A percentile compares a stretch with the other conserved stretches of the same genome.
phyloP scores from a whole-genome alignment of 805 yeast genomes.

The Candida silvicultrix region DNA sequence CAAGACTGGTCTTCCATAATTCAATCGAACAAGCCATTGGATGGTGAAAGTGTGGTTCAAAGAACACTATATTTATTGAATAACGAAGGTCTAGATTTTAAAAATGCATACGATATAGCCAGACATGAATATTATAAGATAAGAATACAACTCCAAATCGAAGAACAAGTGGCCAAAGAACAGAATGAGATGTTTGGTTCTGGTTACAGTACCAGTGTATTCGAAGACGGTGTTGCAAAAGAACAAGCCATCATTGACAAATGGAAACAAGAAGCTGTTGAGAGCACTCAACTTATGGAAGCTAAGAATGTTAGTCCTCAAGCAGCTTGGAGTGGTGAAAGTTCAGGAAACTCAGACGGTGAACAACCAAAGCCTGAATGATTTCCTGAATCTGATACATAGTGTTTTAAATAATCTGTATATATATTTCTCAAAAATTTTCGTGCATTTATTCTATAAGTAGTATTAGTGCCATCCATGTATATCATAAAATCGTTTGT shows the following conservation, averaged over 20 bases:
- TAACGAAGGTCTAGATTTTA: slow-evolving; percentile 21
- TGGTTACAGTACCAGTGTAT: slow-evolving; percentile 50
- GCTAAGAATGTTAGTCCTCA: slow-evolving; percentile 14
- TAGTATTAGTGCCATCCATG: neutral
- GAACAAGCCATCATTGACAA: slow-evolving; percentile 67
- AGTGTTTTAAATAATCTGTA: neutral
- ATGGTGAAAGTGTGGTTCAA: slow-evolving; percentile 86
- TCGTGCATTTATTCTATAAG: neutral
- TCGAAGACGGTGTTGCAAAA: slow-evolving; percentile 61
- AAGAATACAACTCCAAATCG: slow-evolving; percentile 79
- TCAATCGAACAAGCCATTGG: slow-evolving; percentile 69
- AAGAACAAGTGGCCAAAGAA: slow-evolving; percentile 65
- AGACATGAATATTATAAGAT: slow-evolving; percentile 83
- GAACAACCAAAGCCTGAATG: too few species aligned
- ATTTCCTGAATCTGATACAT: neutral
- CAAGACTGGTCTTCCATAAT: slow-evolving; percentile 76
- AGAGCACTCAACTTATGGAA: slow-evolving; percentile 36
- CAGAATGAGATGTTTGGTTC: slow-evolving; percentile 86
- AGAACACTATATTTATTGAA: slow-evolving; percentile 54
- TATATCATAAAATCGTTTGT: neutral
- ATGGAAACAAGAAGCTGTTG: slow-evolving; percentile 70
- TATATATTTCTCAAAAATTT: neutral
- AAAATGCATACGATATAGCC: slow-evolving; percentile 73
- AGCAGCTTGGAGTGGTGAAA: slow-evolving; percentile 1
- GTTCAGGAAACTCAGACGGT: too few species aligned